phyloP scores from a whole-genome alignment of 176 grass and related monocot genomes.

The Tuctoria greenei region DNA sequence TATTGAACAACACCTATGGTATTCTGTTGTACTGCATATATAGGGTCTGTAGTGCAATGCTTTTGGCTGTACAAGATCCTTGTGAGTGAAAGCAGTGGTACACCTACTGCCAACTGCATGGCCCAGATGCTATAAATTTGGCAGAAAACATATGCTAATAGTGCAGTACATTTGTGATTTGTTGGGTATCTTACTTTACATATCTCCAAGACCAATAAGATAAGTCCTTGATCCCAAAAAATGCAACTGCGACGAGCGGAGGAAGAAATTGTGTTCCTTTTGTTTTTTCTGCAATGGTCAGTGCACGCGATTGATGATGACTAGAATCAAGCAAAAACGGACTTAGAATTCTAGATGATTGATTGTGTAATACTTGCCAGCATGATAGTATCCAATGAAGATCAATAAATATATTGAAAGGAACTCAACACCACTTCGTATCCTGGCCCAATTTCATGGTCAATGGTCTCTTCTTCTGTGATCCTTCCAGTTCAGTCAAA shows the following conservation, averaged over 20 bases:
- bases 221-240: not conserved
- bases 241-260: not conserved
- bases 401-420: too few species aligned
- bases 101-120: not conserved
- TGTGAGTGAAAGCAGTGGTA: not conserved
- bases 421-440: too few species aligned
- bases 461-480: too few species aligned
- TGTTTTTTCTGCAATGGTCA: too few species aligned
- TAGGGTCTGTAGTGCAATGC: not conserved
- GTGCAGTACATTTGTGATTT: not conserved
- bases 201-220: not conserved
- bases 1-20: not conserved
- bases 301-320: too few species aligned
- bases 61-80: not conserved
- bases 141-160: not conserved
- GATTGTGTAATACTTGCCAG: too few species aligned
- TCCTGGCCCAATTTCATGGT: too few species aligned
- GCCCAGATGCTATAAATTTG: not conserved
- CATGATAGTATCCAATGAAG: too few species aligned
- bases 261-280: not conserved
- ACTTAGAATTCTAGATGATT: too few species aligned
- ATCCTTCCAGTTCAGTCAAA: too few species aligned
- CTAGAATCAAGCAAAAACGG: too few species aligned
- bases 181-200: not conserved
- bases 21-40: slow-evolving; percentile 27